Evolutionary conservation across 768 basidiomycete species (phyloP).

Genomic region (Hebeloma cylindrosporum): DNA sequence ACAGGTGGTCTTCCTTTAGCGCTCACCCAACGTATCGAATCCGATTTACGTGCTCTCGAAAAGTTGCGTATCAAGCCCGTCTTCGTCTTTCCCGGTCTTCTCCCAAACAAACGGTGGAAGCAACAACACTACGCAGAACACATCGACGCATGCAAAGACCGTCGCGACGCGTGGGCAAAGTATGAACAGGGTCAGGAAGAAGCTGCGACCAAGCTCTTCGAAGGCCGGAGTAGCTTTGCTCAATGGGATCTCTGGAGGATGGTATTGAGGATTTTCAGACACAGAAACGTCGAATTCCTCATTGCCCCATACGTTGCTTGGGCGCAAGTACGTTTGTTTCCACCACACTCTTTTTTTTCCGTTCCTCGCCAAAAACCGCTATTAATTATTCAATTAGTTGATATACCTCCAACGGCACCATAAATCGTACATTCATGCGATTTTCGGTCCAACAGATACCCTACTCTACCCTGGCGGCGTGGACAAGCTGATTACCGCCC

Average conservation of each 20-base stretch:
- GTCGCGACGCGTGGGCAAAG: conserved; percentile 86
- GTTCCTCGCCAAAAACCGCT: conserved; percentile 4
- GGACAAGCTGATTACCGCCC: conserved; percentile 85
- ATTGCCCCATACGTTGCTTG: conserved; percentile 94
- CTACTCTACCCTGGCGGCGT: conserved; percentile 85
- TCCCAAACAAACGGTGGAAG: conserved; percentile 74
- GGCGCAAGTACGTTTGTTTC: conserved; percentile 75
- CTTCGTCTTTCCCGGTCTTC: conserved; percentile 94
- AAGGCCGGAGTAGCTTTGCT: conserved; percentile 64
- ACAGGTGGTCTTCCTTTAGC: conserved; percentile 94
- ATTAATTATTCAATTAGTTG: too few species aligned
- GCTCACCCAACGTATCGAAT: conserved; percentile 84
- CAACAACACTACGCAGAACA: conserved; percentile 56
- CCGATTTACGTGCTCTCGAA: conserved; percentile 88
- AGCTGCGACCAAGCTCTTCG: conserved; percentile 81
- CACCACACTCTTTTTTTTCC: conserved; percentile 3
- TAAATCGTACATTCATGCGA: conserved; percentile 92
- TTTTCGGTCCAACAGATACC: conserved; percentile 88
- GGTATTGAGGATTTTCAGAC: conserved; percentile 88
- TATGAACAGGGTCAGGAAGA: conserved; percentile 94
- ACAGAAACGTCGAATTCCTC: conserved; percentile 93
- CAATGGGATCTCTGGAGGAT: conserved; percentile 96
- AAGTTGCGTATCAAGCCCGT: conserved; percentile 94
- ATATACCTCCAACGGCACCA: conserved; percentile 93
- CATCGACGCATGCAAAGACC: conserved; percentile 70